Conservation (phyloP, 176 grass and related monocot species). For the Phragmites australis region DNA sequence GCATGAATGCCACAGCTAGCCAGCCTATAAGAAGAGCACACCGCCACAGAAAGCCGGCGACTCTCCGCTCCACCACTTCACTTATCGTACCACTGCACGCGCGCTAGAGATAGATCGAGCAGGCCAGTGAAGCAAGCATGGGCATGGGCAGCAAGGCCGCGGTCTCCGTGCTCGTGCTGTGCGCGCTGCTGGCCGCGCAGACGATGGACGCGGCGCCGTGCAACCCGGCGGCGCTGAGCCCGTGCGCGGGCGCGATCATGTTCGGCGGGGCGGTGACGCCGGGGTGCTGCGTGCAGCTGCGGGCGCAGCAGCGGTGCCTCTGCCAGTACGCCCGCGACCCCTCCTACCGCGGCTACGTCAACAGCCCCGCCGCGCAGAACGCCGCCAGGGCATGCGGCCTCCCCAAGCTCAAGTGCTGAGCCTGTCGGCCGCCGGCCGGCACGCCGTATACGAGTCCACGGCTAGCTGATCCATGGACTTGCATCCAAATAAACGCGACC, state of each 20-base stretch:
- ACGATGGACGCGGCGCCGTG: slow-evolving; percentile 18
- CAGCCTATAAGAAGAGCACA: not conserved
- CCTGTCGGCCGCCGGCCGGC: not conserved
- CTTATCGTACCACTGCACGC: not conserved
- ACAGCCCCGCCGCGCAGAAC: slow-evolving; percentile 35
- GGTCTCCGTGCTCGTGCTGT: not conserved
- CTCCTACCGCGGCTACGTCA: slow-evolving; percentile 31
- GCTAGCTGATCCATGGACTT: not conserved
- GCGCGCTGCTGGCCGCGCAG: not conserved
- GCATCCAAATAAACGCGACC: slow-evolving; percentile 19
- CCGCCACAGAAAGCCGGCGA: too few relatives aligned
- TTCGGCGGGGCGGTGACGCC: not conserved
- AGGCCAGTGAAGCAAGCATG: not conserved
- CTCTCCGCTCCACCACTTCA: not conserved
- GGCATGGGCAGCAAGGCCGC: slow-evolving; percentile 1
- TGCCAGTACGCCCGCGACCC: slow-evolving; percentile 56
- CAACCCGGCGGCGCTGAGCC: slow-evolving; percentile 41
- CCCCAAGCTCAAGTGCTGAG: slow-evolving; percentile 31
- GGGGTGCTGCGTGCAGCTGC: slow-evolving; percentile 38
- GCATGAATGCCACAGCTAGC: not conserved
- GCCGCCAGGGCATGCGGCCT: slow-evolving; percentile 22
- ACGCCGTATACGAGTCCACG: not conserved
- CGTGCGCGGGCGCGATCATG: slow-evolving; percentile 36
- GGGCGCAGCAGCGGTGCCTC: slow-evolving; percentile 44
- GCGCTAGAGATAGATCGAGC: not conserved